Conservation (phyloP, 768 basidiomycete genomes). For the Tulasnella sp. region DNA sequence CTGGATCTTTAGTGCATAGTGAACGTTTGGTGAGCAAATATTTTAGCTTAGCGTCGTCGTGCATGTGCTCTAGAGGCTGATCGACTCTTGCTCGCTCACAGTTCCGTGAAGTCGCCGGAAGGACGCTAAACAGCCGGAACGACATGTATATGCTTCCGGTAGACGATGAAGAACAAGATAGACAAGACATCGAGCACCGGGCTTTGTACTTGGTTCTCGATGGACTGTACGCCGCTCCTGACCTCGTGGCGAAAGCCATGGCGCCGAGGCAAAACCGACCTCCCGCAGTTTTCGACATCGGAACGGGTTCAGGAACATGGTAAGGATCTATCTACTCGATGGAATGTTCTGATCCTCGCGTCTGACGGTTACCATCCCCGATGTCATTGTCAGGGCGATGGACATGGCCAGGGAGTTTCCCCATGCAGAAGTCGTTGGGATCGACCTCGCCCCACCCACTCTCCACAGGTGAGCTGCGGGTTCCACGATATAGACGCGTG, state of each 20-base stretch:
- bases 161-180: constrained; percentile 32
- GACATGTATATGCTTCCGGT: constrained; percentile 28
- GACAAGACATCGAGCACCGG: constrained; percentile 32
- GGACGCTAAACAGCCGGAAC: constrained; percentile 12
- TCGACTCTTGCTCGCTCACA: neutral
- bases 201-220: constrained; percentile 22
- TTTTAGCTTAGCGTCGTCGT: neutral
- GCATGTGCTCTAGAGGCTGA: neutral
- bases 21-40: neutral
- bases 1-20: neutral
- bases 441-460: constrained; percentile 27
- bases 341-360: neutral
- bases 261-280: constrained; percentile 13
- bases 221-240: constrained; percentile 24
- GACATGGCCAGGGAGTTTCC: constrained; percentile 32
- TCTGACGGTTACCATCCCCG: neutral
- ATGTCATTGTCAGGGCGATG: constrained; percentile 13
- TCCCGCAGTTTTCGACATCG: constrained; percentile 25
- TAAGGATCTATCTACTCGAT: neutral
- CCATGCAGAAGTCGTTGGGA: constrained; percentile 31
- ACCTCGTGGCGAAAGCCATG: constrained; percentile 25
- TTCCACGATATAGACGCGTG: neutral
- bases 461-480: neutral
- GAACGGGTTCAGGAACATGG: constrained; percentile 32
- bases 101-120: constrained; percentile 27